Base-by-base conservation (phyloP, 176 grass and related monocot species). In the Bonia amplexicaulis region DNA sequence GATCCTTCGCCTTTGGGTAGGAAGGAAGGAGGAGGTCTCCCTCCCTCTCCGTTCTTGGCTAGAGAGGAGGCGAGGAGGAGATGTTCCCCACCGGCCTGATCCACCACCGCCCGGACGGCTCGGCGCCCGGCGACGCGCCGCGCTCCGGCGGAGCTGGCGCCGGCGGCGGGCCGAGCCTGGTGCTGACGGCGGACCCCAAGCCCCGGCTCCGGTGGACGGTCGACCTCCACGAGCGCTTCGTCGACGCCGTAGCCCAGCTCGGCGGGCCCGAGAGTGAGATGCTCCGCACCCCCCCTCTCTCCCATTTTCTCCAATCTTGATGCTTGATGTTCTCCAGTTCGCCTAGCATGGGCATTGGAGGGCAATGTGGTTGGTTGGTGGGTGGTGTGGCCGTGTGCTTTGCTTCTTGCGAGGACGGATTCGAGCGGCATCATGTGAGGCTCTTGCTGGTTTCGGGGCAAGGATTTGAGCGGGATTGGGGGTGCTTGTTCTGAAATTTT, bases 181-280 rank as follows among this genome's bases (percentile, higher is more conserved):
- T 96, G 80, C 92, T 96, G 20, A 99, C 93, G 40, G 93, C 93
- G 29, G 93, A 99, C 90, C 97, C 93, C 65, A 96, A 99, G 89
- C 97, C 92, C 23, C 80, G 97, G 0, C 92, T 99, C 41, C 90
- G 97, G 9, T 96, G 97, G 97, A 99, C 90, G n/a, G 88, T 86
- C 48, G 97, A 99, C 86, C 93, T 99, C 77, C 97, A 99, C 53
- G 97, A 99, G 81, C 93, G 97, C 74, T 99, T 99, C 86, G 93
- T 96, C 82, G 93, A 99, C 84, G 97, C 93, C 70, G 93, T 99
- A 75, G 90, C 97, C 46, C 97, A 99, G 93, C 97, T 99, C 60
- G 97, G 97, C 62, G 97, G 93, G 27, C 90, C 93, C 20, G 97
- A 99, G 86, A 99, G 96, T 99, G 69, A 80, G 96, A 86, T 70